Conservation (phyloP, 164 flowering plant species). For the Saururus chinensis region DNA sequence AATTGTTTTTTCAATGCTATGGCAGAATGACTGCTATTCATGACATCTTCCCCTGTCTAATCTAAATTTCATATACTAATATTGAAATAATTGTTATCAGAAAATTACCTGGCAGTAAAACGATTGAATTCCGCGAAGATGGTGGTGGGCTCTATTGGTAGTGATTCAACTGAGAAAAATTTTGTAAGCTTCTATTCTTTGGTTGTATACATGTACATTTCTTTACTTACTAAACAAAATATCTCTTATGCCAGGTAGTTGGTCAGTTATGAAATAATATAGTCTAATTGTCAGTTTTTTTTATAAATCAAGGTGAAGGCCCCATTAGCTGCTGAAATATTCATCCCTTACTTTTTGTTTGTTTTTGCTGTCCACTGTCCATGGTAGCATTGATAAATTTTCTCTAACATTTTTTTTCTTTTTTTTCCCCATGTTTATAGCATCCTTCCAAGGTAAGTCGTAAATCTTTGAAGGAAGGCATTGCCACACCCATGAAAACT, state of each 20-base stretch:
- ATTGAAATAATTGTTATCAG: background rate
- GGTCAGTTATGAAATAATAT: too few relatives aligned
- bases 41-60: too few relatives aligned
- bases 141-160: background rate
- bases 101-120: background rate
- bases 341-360: background rate
- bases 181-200: background rate
- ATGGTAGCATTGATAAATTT: background rate
- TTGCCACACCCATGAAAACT: constrained; percentile 52
- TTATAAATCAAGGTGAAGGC: too few relatives aligned
- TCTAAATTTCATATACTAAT: background rate
- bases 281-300: background rate
- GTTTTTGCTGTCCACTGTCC: background rate
- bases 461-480: constrained; percentile 14
- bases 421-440: constrained; percentile 15
- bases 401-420: background rate
- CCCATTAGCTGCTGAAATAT: background rate
- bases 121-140: background rate
- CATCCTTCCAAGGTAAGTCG: constrained; percentile 20
- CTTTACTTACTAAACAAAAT: background rate
- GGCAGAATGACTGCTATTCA: too few relatives aligned
- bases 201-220: background rate
- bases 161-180: background rate
- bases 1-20: too few relatives aligned
- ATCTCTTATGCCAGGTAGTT: too few relatives aligned